Evolutionary conservation across 2,329 filamentous ascomycete genomes (phyloP).

Genomic region (Alternaria sp.): DNA sequence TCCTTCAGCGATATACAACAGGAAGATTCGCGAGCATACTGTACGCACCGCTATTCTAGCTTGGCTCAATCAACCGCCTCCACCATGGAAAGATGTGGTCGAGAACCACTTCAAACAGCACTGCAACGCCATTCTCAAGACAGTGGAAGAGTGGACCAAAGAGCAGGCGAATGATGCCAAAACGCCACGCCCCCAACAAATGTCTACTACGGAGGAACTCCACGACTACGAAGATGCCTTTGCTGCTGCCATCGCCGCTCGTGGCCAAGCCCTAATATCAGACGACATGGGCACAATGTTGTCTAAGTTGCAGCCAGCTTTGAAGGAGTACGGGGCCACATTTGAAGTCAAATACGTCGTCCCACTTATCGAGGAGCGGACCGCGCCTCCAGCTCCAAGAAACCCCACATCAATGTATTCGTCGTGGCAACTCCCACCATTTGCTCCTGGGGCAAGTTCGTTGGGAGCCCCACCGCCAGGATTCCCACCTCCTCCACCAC

Average conservation of each 20-base stretch:
- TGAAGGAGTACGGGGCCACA: constrained; percentile 15
- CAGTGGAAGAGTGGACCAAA: constrained; percentile 32
- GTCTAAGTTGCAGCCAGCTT: constrained; percentile 8
- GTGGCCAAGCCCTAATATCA: background rate
- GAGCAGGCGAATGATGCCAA: background rate
- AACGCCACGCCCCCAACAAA: background rate
- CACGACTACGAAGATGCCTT: background rate
- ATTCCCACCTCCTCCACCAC: background rate
- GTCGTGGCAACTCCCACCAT: background rate
- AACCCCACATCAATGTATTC: background rate
- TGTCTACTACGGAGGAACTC: background rate
- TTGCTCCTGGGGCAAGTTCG: background rate
- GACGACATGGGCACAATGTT: constrained; percentile 11
- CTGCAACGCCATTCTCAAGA: constrained; percentile 35
- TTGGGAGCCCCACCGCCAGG: background rate
- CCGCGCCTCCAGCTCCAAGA: background rate
- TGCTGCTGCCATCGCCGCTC: background rate
- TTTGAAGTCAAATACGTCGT: constrained; percentile 4
- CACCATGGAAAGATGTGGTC: constrained; percentile 39
- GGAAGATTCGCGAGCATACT: constrained; percentile 35
- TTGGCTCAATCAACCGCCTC: constrained; percentile 39
- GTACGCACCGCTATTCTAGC: constrained; percentile 46
- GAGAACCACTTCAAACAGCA: constrained; percentile 39
- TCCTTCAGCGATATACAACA: constrained; percentile 41
- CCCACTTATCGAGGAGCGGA: background rate